A percentile compares a stretch with the other conserved stretches of the same genome.
Conservation (phyloP, 768 basidiomycete species). For the Leccinum boreale region DNA sequence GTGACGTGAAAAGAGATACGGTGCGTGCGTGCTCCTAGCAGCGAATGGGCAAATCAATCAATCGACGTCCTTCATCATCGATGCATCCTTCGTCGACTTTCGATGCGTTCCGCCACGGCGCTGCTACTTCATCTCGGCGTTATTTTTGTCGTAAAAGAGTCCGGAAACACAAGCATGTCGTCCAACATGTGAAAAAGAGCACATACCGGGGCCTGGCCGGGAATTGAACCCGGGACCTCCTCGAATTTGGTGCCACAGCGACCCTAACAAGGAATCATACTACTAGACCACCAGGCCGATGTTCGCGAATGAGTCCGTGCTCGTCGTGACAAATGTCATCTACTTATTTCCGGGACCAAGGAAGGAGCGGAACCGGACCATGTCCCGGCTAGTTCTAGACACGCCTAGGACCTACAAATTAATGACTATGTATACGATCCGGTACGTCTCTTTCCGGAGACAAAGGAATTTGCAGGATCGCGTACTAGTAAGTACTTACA, state of each 20-base stretch:
- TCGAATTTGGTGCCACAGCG: slow-evolving; percentile 31
- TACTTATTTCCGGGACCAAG: background rate
- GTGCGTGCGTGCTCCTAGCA: slow-evolving; percentile 15
- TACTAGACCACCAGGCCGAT: slow-evolving; percentile 59
- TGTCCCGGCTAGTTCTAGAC: background rate
- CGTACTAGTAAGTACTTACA: background rate
- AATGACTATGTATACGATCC: background rate
- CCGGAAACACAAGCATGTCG: slow-evolving; percentile 3
- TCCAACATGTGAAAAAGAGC: background rate
- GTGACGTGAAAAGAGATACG: slow-evolving; percentile 41
- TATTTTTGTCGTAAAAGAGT: slow-evolving; percentile 11
- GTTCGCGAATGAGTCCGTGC: background rate
- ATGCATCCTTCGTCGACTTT: slow-evolving; percentile 13
- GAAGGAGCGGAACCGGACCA: background rate
- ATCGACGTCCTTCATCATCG: slow-evolving; percentile 12
- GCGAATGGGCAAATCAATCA: slow-evolving; percentile 22
- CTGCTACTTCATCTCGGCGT: slow-evolving; percentile 34
- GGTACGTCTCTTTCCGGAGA: background rate
- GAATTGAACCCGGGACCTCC: slow-evolving; percentile 90
- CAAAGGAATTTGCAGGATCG: background rate
- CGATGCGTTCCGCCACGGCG: slow-evolving; percentile 8
- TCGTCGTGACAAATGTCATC: background rate
- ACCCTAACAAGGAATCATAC: slow-evolving; percentile 66
- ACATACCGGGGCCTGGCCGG: slow-evolving; percentile 57
- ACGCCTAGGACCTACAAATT: background rate